A percentile compares a stretch with the other conserved stretches of the same genome.
These are phyloP conservation scores for Adansonia gregorii DNA, from an alignment of 441 rosid species.

Conservation along the genomic window DNA sequence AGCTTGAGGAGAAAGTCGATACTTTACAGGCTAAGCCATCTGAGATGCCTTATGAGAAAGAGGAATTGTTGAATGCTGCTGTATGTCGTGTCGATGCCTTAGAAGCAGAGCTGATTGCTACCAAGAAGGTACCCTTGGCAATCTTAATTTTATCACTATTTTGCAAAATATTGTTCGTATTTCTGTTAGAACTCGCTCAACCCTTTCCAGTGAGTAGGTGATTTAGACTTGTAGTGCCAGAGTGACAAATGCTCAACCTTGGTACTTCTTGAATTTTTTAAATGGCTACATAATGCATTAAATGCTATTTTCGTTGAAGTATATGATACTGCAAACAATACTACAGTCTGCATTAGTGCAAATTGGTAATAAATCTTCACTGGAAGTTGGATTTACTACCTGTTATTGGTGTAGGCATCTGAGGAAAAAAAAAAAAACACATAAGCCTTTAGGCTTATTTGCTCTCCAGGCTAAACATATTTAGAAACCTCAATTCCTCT, in stretches of 20 bases:
- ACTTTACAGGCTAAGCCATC: conserved; percentile 82
- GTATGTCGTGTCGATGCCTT: conserved; percentile 97
- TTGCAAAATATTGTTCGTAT: background rate
- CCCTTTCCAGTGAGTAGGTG: background rate
- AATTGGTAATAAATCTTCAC: background rate
- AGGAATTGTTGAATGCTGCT: conserved; percentile 89
- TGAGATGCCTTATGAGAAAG: conserved; percentile 96
- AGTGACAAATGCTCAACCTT: background rate
- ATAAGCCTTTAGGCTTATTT: background rate
- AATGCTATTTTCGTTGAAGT: background rate
- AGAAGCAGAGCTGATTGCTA: conserved; percentile 95
- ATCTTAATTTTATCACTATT: background rate
- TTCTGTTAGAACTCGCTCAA: background rate
- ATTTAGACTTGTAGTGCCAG: background rate
- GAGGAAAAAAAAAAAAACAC: background rate
- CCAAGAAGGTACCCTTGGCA: conserved; percentile 69
- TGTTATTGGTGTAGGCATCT: background rate
- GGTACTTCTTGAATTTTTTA: conserved; percentile 1
- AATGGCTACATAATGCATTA: background rate
- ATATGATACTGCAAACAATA: background rate
- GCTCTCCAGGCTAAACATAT: background rate
- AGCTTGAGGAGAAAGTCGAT: conserved; percentile 82
- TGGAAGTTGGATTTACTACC: background rate
- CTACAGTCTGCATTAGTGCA: background rate
- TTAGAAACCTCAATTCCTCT: background rate